These are phyloP conservation scores for Globisporangium alternatum DNA, from an alignment of 352 stramenopile species.

Conservation along the genomic window DNA sequence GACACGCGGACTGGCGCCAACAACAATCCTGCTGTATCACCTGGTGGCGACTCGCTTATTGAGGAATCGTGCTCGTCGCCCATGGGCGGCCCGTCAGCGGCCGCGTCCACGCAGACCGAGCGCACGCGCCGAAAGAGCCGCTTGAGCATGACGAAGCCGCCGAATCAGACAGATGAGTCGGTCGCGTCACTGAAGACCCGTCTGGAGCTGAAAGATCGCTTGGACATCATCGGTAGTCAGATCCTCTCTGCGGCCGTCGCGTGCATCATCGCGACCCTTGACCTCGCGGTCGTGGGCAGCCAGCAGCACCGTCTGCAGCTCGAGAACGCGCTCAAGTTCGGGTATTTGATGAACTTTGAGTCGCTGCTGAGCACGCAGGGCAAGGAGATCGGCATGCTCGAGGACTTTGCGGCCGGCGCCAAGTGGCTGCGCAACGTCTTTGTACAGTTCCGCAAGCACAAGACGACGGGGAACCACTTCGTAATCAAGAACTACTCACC, in stretches of 20 bases:
- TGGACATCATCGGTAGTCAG: slow-evolving; percentile 72
- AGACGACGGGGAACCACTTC: slow-evolving; percentile 43
- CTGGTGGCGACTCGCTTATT: slow-evolving; percentile 31
- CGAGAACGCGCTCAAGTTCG: slow-evolving; percentile 46
- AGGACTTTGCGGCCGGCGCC: slow-evolving; percentile 83
- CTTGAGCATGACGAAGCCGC: slow-evolving; percentile 16
- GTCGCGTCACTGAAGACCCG: slow-evolving; percentile 54
- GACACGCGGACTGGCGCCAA: slow-evolving; percentile 5
- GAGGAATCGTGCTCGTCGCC: slow-evolving; percentile 25
- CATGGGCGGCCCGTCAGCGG: slow-evolving; percentile 24
- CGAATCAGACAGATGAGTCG: slow-evolving; percentile 32
- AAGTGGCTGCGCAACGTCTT: slow-evolving; percentile 82
- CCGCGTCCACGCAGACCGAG: slow-evolving; percentile 26
- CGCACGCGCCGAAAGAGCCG: slow-evolving; percentile 15
- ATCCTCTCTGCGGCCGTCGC: slow-evolving; percentile 67
- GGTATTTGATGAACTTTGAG: slow-evolving; percentile 81
- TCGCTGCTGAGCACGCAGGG: slow-evolving; percentile 89
- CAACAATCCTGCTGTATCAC: slow-evolving; percentile 22
- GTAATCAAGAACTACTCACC: slow-evolving; percentile 57
- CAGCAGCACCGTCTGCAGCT: slow-evolving; percentile 57
- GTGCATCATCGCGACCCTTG: slow-evolving; percentile 65
- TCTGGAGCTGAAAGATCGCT: slow-evolving; percentile 67
- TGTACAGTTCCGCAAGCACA: slow-evolving; percentile 65
- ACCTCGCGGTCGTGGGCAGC: slow-evolving; percentile 58
- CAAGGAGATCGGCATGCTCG: slow-evolving; percentile 95